These are phyloP conservation scores for Hanseniaspora taiwanica DNA, from an alignment of 805 yeast genomes.

Conservation along the genomic window DNA sequence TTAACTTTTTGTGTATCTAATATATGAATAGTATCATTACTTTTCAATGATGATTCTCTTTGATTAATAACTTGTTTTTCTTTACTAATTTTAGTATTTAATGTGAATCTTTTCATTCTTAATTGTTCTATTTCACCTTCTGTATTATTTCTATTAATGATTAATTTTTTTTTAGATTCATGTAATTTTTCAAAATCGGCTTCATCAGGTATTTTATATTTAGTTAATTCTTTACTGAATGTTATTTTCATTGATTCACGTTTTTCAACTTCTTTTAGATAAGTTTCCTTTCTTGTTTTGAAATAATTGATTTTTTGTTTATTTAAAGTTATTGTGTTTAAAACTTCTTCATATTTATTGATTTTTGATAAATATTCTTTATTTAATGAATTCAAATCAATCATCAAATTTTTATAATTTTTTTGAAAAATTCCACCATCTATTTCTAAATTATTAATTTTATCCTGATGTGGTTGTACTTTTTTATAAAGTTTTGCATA, in stretches of 20 bases:
- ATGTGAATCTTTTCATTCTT: conserved; percentile 28
- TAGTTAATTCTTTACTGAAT: neutral
- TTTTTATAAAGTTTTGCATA: conserved; percentile 16
- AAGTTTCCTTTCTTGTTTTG: conserved; percentile 8
- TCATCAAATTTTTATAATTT: neutral
- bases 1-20: conserved; percentile 24
- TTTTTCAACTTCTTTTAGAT: conserved; percentile 6
- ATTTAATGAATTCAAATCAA: conserved; percentile 2
- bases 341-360: conserved; percentile 10
- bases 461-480: conserved; percentile 13
- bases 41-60: conserved; percentile 26
- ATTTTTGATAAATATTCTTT: conserved; percentile 10
- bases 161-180: conserved; percentile 12
- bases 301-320: conserved; percentile 12
- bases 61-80: conserved; percentile 18
- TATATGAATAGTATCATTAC: conserved; percentile 39
- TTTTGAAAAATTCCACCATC: conserved; percentile 5
- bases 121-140: conserved; percentile 25
- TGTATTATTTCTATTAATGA: conserved; percentile 17
- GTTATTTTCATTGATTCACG: conserved; percentile 5
- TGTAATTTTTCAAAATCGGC: conserved; percentile 9
- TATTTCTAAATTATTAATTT: conserved; percentile 10
- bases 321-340: conserved; percentile 12
- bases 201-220: conserved; percentile 10
- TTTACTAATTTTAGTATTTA: conserved; percentile 26